A percentile compares a stretch with the other conserved stretches of the same genome.
These are phyloP conservation scores for Collybia sp. DNA, from an alignment of 768 basidiomycete genomes.

Conservation along the genomic window DNA sequence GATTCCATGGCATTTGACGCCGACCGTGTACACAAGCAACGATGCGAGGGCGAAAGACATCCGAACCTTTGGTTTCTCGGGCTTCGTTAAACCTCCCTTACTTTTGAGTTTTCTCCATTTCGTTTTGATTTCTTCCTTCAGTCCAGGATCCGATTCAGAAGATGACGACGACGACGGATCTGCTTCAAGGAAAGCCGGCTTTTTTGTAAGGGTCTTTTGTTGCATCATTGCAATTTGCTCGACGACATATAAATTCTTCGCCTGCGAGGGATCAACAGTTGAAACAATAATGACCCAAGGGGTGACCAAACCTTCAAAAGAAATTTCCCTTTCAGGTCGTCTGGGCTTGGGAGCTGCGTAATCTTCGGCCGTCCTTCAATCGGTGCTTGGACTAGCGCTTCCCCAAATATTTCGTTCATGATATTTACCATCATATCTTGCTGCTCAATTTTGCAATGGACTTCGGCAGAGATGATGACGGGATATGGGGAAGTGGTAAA, in stretches of 20 bases:
- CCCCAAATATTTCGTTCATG: constrained; percentile 51
- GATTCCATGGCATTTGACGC: constrained; percentile 90
- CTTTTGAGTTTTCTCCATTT: constrained; percentile 2
- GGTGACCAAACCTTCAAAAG: constrained; percentile 62
- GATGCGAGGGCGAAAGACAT: constrained; percentile 74
- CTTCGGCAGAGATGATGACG: constrained; percentile 88
- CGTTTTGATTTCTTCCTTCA: constrained; percentile 15
- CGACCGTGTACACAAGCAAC: constrained; percentile 90
- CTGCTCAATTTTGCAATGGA: constrained; percentile 76
- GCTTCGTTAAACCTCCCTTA: not conserved
- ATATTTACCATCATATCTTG: constrained; percentile 78
- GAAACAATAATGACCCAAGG: not conserved
- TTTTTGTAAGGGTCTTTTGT: constrained; percentile 14
- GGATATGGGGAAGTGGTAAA: constrained; percentile 91
- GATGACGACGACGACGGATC: constrained; percentile 18
- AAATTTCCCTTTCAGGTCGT: constrained; percentile 73
- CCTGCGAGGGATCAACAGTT: constrained; percentile 26
- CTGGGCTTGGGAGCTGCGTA: constrained; percentile 76
- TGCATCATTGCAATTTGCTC: constrained; percentile 54
- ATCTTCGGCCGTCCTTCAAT: constrained; percentile 40
- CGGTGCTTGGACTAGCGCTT: constrained; percentile 31
- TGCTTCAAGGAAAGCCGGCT: constrained; percentile 15
- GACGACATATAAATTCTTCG: constrained; percentile 65
- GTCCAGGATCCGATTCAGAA: constrained; percentile 14
- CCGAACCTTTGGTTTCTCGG: constrained; percentile 40